These are phyloP conservation scores for Pleurotus eryngii DNA, from an alignment of 768 basidiomycete species.

Conservation along the genomic window DNA sequence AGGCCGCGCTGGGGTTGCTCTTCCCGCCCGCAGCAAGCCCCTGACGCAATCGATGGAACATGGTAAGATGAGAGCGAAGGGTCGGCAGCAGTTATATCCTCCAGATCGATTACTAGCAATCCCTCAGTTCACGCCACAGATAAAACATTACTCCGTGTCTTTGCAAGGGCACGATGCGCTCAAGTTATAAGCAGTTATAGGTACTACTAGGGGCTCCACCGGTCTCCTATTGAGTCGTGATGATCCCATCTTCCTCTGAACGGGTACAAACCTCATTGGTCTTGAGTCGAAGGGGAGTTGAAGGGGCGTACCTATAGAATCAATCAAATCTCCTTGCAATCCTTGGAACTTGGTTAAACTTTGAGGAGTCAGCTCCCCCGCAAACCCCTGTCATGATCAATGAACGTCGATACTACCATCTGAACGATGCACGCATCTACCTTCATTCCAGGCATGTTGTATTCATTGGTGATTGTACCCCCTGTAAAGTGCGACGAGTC, in stretches of 20 bases:
- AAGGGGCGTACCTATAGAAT: constrained; percentile 16
- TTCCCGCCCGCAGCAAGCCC: constrained; percentile 4
- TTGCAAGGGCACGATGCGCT: too few relatives aligned
- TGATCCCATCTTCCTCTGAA: too few relatives aligned
- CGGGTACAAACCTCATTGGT: too few relatives aligned
- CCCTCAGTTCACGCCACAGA: too few relatives aligned
- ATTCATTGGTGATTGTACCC: constrained; percentile 38
- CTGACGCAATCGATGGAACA: constrained; percentile 6
- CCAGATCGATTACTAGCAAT: too few relatives aligned
- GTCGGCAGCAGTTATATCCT: too few relatives aligned
- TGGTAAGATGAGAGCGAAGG: neutral
- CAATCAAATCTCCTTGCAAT: constrained; percentile 14
- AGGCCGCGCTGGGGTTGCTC: neutral
- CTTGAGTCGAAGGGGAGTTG: too few relatives aligned
- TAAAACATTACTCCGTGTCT: too few relatives aligned
- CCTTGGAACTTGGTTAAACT: constrained; percentile 23
- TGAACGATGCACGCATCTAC: constrained; percentile 16
- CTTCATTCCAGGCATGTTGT: constrained; percentile 29
- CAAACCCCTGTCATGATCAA: constrained; percentile 32
- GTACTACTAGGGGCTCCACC: too few relatives aligned
- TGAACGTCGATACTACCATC: neutral
- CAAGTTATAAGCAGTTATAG: too few relatives aligned
- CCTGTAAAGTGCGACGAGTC: constrained; percentile 23
- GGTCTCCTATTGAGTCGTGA: too few relatives aligned
- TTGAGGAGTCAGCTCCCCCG: constrained; percentile 32